Percentiles rank a stretch among this genome's conserved stretches.
Conservation (phyloP, 306 rosid genomes). For the Rosa lucieae region DNA sequence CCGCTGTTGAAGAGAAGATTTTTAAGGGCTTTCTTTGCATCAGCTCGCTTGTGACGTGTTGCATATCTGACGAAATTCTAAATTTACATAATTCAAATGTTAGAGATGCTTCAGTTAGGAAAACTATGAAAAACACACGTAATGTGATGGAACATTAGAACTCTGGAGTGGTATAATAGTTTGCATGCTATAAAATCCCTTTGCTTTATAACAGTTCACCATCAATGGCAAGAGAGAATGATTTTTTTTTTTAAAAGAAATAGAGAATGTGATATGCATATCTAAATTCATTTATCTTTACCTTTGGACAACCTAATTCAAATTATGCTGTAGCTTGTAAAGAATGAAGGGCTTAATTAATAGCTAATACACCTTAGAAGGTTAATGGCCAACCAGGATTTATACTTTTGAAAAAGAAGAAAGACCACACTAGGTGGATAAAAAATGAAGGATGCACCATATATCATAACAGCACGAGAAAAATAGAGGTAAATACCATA, state of each 20-base stretch:
- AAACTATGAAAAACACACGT: neutral
- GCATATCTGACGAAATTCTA: conserved; percentile 64
- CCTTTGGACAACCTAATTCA: neutral
- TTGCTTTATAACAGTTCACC: neutral
- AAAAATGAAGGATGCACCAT: neutral
- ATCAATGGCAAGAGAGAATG: neutral
- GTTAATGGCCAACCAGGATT: neutral
- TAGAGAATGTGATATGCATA: neutral
- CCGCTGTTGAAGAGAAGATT: conserved; percentile 68
- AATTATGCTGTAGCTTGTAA: neutral
- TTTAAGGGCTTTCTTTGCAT: conserved; percentile 83
- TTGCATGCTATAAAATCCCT: neutral
- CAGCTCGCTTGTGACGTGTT: conserved; percentile 78
- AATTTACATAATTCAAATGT: conserved; percentile 33
- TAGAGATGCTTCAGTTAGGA: conserved; percentile 1
- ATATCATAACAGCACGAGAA: neutral
- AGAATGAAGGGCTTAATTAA: neutral
- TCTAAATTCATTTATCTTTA: neutral
- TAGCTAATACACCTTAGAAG: neutral
- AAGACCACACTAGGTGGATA: neutral
- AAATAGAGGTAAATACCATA: neutral
- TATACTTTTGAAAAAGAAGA: neutral
- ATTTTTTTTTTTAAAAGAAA: neutral
- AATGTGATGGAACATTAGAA: neutral
- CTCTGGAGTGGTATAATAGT: neutral